A percentile compares a stretch with the other conserved stretches of the same genome.
Conservation (phyloP, 164 flowering plant species). For the Houttuynia cordata region DNA sequence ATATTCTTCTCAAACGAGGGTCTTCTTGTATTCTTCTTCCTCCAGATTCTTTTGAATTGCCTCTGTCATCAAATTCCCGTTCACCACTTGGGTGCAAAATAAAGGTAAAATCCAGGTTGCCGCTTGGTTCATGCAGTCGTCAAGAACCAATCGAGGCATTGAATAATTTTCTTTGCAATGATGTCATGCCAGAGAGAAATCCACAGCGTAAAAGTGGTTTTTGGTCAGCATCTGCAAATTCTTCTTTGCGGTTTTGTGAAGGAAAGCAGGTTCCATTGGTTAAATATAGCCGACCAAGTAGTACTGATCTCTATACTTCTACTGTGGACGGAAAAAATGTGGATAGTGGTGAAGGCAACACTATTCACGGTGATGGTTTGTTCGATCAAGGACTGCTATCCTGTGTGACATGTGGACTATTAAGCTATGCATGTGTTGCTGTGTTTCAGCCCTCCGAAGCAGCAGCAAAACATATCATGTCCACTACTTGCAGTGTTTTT, state of each 20-base stretch:
- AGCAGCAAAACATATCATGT: constrained; percentile 59
- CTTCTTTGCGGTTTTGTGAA: constrained; percentile 21
- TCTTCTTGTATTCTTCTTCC: constrained; percentile 69
- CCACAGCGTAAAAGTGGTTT: constrained; percentile 20
- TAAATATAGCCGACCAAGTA: constrained; percentile 11
- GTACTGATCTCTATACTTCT: constrained; percentile 9
- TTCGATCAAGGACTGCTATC: constrained; percentile 70
- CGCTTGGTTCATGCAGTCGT: constrained; percentile 35
- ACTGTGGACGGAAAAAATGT: constrained; percentile 10
- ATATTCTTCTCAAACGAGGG: constrained; percentile 56
- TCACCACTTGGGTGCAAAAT: constrained; percentile 29
- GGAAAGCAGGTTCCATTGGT: constrained; percentile 14
- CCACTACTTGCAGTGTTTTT: constrained; percentile 61
- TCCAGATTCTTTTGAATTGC: constrained; percentile 35
- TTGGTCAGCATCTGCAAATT: constrained; percentile 32
- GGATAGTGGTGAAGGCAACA: constrained; percentile 11
- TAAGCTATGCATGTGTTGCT: constrained; percentile 78
- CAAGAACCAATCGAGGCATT: constrained; percentile 30
- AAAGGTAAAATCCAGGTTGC: constrained; percentile 31
- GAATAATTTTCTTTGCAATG: constrained; percentile 16
- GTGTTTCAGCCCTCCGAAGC: constrained; percentile 70
- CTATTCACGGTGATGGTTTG: constrained; percentile 26
- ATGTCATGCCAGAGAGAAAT: constrained; percentile 23
- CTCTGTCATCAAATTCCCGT: constrained; percentile 34
- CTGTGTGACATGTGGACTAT: constrained; percentile 89